Base-by-base conservation (phyloP, 1,139 yeast species). In the Scheffersomyces titani region DNA sequence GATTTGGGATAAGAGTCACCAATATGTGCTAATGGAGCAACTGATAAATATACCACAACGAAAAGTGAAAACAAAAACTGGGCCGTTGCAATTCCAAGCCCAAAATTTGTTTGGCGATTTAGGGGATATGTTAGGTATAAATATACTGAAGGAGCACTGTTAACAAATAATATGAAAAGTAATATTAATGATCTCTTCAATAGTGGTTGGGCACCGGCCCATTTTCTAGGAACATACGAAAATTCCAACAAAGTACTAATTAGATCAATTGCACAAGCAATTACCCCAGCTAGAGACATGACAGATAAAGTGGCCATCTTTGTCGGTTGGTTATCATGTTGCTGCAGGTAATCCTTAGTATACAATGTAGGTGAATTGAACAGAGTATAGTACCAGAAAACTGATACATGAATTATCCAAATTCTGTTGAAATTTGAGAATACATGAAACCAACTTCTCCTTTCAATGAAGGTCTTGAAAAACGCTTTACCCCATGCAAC, bases 331-430 rank as follows among this genome's bases (percentile, higher is more conserved):
- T 82, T 84, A 63, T 85, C 78, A 46, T 72, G 57, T 0, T 71
- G 63, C 46, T 78, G 81, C 44, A 70, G 72, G 61, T 85, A 86
- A 52, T 77, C 68, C n/a, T 65, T 64, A 0, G 88, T 85, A 65
- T 84, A 86, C 44, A 86, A 68, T 0, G 87, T 78, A 4, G 85
- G 83, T 0, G 87, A 74, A 63, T 86, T 85, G 61, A 76, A 79
- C 52, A 82, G 65, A 0, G 87, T 83, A 63, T 80, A 86, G 54
- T 82, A 80, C 90, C 90, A 86, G 63, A 85, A 86, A 57, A 81
- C 70, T 0, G 85, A 74, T 36, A 85, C 67, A 64, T 87, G 91
- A 54, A 86, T 81, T 50, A 83, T 81, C 88, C 89, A 85, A 40
- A 87, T 82, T 59, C 91, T 70, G 66, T 82, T 85, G 67, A 86